Evolutionary conservation across 2,329 filamentous ascomycete genomes (phyloP), one percentile per base, ranked within the genome.

Genomic region (Fusarium oligoseptatum): DNA sequence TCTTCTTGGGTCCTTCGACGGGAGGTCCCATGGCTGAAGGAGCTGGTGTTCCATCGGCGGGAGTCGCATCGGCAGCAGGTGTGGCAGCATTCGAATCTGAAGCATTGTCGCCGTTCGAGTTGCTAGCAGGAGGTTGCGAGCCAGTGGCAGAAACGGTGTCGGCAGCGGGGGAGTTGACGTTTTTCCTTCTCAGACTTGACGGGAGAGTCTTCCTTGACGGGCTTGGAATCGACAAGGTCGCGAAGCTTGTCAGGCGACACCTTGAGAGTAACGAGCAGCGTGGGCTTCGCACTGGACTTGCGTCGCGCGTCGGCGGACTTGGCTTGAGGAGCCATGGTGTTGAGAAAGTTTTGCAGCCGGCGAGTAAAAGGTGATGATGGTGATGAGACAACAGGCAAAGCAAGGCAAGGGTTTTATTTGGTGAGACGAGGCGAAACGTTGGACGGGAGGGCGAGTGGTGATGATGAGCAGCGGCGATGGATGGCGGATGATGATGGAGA

Each of bases 1-100:
- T 95, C 86, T 94, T 95, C 87, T 94, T 95, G 14, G 87, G 85
- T 8, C 87, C 91, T 64, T 91, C 89, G 55, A 83, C 82, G 39
- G 90, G 91, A 57, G 91, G 91, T 6, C 87, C 89, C 90, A 92
- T 92, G 71, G 82, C 82, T 7, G 86, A 83, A 27, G 89, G 86
- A 27, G 84, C 88, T 8, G 90, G 89, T 14, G 90, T 91, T 75
- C 87, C 88, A 56, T 78, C 75, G 63, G 70, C 77, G 60, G 77
- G 75, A 66, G 90, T 91, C 73, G 86, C 87, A 56, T 85, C 87
- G 45, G 87, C 83, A 24, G 85, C 87, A 15, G 90, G 90, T 17
- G 91, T 92, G 48, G 88, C 88, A 22, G 89, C 87, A 74, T 87
- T 89, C 27, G 91, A 92, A 77, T 91, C 89, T 72, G 88, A 87